Evolutionary conservation across 1,284 basidiomycete species (phyloP).

Genomic region (Cutaneotrichosporon cyanovorans): DNA sequence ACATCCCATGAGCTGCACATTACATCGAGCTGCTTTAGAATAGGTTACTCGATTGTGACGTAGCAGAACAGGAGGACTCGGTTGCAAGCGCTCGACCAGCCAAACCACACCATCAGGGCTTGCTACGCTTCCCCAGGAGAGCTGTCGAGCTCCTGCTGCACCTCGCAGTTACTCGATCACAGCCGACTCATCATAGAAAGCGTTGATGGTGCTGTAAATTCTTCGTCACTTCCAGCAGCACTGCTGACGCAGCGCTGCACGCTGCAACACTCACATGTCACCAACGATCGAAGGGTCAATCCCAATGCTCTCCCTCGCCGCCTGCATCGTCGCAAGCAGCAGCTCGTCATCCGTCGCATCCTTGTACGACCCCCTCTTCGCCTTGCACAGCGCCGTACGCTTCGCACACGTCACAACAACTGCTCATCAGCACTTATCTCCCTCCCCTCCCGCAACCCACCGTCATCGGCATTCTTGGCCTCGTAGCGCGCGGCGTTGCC

Average conservation of each 20-base stretch:
- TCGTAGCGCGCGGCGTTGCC: conserved; percentile 1
- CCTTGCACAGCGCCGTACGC: conserved; percentile 23
- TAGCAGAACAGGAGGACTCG: no score
- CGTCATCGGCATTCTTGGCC: conserved; percentile 10
- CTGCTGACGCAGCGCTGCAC: no score
- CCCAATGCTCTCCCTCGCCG: conserved; percentile 17
- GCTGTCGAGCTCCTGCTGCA: no score
- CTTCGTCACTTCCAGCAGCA: not conserved
- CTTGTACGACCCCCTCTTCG: conserved; percentile 21
- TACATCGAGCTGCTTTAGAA: no score
- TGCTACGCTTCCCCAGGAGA: no score
- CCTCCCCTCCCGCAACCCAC: not conserved
- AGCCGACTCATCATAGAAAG: not conserved
- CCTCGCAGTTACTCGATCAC: no score
- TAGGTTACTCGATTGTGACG: no score
- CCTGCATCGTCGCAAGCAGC: conserved; percentile 19
- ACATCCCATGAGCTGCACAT: no score
- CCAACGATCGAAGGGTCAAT: conserved; percentile 16
- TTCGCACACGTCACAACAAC: conserved; percentile 21
- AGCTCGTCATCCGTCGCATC: conserved; percentile 21
- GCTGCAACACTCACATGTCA: conserved; percentile 10
- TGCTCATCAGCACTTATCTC: conserved; percentile 2
- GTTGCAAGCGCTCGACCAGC: no score
- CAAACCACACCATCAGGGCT: no score
- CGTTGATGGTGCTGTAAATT: not conserved